These are phyloP conservation scores for Chytridiales sp. DNA, from an alignment of 371 early-diverging fungal genomes.

Conservation along the genomic window DNA sequence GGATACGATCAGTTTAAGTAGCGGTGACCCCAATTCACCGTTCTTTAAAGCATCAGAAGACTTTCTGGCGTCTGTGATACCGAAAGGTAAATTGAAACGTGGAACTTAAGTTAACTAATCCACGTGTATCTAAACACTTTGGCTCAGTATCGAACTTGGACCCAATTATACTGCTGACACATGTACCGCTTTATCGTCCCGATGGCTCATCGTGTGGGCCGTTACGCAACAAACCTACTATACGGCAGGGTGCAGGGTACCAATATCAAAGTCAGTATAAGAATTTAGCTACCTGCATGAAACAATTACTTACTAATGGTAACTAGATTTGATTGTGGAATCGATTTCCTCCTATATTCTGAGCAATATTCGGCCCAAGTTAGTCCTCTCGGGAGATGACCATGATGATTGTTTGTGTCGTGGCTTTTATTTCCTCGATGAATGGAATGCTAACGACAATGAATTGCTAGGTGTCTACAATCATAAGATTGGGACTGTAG, in stretches of 20 bases:
- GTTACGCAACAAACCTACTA: conserved; percentile 49
- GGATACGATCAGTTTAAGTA: conserved; percentile 77
- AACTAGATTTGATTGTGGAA: conserved; percentile 59
- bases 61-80: conserved; percentile 43
- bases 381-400: conserved; percentile 88
- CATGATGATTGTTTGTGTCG: conserved; percentile 80
- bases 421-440: background rate
- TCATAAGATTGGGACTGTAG: background rate
- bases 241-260: conserved; percentile 59
- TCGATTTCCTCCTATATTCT: conserved; percentile 60
- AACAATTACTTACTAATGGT: background rate
- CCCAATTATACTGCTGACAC: conserved; percentile 68
- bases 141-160: conserved; percentile 2
- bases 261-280: conserved; percentile 73
- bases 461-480: conserved; percentile 6
- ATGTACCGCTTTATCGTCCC: conserved; percentile 78
- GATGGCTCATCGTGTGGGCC: conserved; percentile 68
- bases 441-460: background rate
- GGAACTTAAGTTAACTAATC: background rate
- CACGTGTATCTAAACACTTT: too few species aligned
- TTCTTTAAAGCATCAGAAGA: conserved; percentile 45
- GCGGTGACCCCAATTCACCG: conserved; percentile 37
- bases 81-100: conserved; percentile 28
- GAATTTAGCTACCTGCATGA: background rate
- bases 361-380: conserved; percentile 57